phyloP scores from a whole-genome alignment of 345 rosid genomes.

The Populus simonii region DNA sequence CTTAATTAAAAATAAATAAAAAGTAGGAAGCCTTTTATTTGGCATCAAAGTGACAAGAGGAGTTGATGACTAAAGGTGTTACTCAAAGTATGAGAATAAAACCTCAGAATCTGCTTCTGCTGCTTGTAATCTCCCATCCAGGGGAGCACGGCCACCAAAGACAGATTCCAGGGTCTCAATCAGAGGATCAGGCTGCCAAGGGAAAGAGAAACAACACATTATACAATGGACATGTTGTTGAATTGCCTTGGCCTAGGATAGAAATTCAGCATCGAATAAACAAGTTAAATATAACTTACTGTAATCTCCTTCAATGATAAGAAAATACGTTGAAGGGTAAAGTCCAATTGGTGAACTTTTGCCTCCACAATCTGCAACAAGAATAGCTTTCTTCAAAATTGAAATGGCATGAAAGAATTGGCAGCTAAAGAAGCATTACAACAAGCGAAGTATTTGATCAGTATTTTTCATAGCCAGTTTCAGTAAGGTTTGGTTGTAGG shows the following conservation, averaged over 20 bases:
- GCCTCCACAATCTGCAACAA: conserved; percentile 77
- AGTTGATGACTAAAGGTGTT: not conserved
- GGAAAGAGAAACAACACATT: not conserved
- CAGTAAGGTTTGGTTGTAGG: not conserved
- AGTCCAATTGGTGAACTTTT: conserved; percentile 87
- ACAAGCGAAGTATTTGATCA: not conserved
- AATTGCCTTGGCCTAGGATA: not conserved
- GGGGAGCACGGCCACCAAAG: conserved; percentile 55
- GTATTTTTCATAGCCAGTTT: not conserved
- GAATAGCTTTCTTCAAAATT: conserved; percentile 12
- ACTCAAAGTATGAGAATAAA: conserved; percentile 15
- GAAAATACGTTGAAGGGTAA: conserved; percentile 75
- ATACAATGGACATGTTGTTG: not conserved
- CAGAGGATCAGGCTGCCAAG: conserved; percentile 79
- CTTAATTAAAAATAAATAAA: not conserved
- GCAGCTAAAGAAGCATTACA: conserved; percentile 2
- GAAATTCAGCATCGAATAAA: not conserved
- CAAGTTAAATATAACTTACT: conserved; percentile 35
- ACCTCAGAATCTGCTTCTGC: conserved; percentile 79
- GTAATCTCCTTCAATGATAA: conserved; percentile 78
- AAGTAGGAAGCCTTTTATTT: not conserved
- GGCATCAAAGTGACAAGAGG: conserved; percentile 1
- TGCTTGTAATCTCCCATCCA: conserved; percentile 61
- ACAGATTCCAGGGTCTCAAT: conserved; percentile 74
- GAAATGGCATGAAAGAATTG: not conserved